Conservation (phyloP, 2,329 filamentous ascomycete species). For the Trichoderma gracile region DNA sequence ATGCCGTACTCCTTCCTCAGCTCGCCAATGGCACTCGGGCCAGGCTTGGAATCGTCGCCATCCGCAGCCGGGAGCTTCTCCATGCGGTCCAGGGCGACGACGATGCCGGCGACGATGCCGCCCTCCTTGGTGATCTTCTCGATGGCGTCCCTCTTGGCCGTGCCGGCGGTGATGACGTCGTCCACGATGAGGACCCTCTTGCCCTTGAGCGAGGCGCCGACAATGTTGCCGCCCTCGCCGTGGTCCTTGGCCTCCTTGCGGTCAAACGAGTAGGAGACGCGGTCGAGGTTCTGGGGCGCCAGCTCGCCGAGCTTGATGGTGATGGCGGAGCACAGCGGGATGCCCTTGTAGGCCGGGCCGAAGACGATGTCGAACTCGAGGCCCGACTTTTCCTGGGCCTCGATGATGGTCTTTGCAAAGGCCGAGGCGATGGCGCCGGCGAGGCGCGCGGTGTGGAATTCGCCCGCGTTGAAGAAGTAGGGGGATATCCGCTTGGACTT, state of each 20-base stretch:
- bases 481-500: conserved; percentile 91
- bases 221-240: conserved; percentile 90
- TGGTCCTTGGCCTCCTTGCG: conserved; percentile 96
- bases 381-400: conserved; percentile 45
- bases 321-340: conserved; percentile 80
- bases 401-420: conserved; percentile 69
- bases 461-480: conserved; percentile 97
- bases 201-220: conserved; percentile 80
- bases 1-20: conserved; percentile 80
- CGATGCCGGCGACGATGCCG: conserved; percentile 79
- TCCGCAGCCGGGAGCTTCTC: conserved; percentile 72
- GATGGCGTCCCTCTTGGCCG: conserved; percentile 89
- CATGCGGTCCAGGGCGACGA: conserved; percentile 84
- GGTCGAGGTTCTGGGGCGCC: conserved; percentile 64
- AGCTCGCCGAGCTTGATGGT: conserved; percentile 73
- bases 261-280: conserved; percentile 85
- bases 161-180: conserved; percentile 95
- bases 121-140: conserved; percentile 84
- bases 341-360: conserved; percentile 94
- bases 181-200: conserved; percentile 89
- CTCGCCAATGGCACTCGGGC: conserved; percentile 81
- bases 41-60: conserved; percentile 66
- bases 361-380: conserved; percentile 82
- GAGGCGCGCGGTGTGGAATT: conserved; percentile 80
- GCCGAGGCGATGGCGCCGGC: conserved; percentile 76